Conservation (phyloP, 78 protist species). For the Emiliania huxleyi region DNA sequence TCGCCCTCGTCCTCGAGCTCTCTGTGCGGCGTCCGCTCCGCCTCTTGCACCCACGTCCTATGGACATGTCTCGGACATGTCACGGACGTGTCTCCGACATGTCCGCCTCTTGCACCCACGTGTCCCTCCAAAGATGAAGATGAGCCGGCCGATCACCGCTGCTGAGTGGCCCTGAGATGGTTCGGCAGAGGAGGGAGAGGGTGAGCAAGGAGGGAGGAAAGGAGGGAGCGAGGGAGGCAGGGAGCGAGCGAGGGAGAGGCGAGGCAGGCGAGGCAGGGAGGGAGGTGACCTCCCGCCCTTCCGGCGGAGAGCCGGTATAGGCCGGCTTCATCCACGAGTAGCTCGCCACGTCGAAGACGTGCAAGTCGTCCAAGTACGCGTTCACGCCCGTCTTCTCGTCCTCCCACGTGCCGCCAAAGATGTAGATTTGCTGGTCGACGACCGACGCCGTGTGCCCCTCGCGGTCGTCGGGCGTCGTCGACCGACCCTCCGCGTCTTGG, state of each 20-base stretch:
- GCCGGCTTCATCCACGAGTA: background rate
- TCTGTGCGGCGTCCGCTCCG: too few species aligned
- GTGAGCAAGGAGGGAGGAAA: too few species aligned
- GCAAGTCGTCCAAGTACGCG: background rate
- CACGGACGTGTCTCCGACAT: too few species aligned
- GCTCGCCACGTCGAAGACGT: background rate
- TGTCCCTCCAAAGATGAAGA: background rate
- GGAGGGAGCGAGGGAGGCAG: too few species aligned
- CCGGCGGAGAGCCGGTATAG: background rate
- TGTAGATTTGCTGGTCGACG: background rate
- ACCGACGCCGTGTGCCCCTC: background rate
- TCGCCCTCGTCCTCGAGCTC: background rate
- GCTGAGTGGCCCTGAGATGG: background rate
- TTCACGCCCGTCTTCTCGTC: background rate
- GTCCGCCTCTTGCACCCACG: too few species aligned
- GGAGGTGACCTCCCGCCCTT: too few species aligned
- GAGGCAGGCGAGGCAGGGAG: too few species aligned
- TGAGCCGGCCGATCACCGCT: background rate
- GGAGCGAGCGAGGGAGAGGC: too few species aligned
- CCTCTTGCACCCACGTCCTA: too few species aligned
- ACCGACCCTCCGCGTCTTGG: background rate
- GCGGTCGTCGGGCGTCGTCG: background rate
- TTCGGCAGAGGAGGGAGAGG: too few species aligned
- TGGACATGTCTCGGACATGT: too few species aligned
- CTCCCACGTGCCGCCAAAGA: constrained; percentile 20